These are phyloP conservation scores for Penicillium coffeae DNA, from an alignment of 495 filamentous ascomycete genomes.

Conservation along the genomic window DNA sequence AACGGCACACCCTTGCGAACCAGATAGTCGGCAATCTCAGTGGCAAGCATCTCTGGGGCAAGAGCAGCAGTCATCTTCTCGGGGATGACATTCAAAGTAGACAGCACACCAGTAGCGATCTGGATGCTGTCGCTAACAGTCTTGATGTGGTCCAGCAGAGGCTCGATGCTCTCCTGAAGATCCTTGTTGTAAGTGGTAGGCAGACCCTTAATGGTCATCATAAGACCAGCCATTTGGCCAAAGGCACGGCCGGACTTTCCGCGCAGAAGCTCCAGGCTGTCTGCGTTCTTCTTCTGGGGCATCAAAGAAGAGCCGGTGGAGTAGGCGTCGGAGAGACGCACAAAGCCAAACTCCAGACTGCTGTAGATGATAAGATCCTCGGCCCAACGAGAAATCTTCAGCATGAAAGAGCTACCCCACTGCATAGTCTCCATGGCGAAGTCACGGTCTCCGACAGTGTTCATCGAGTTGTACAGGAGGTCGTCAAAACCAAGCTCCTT, in stretches of 20 bases:
- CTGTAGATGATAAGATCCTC: slow-evolving; percentile 92
- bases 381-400: slow-evolving; percentile 80
- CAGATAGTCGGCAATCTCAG: slow-evolving; percentile 86
- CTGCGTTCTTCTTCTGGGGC: slow-evolving; percentile 81
- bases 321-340: slow-evolving; percentile 80
- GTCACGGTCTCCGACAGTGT: slow-evolving; percentile 78
- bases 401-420: slow-evolving; percentile 82
- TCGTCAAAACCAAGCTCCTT: slow-evolving; percentile 84
- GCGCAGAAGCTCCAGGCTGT: slow-evolving; percentile 81
- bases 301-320: slow-evolving; percentile 80
- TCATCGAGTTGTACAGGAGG: slow-evolving; percentile 79
- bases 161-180: slow-evolving; percentile 85
- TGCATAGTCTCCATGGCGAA: slow-evolving; percentile 89
- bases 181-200: slow-evolving; percentile 95
- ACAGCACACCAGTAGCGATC: slow-evolving; percentile 76
- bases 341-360: slow-evolving; percentile 76
- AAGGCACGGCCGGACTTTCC: slow-evolving; percentile 84
- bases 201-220: slow-evolving; percentile 81
- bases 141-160: slow-evolving; percentile 82
- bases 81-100: slow-evolving; percentile 61
- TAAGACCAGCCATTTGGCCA: slow-evolving; percentile 85
- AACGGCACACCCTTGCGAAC: slow-evolving; percentile 81
- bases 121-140: slow-evolving; percentile 81
- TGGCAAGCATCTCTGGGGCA: slow-evolving; percentile 70
- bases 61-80: slow-evolving; percentile 77